phyloP scores from a whole-genome alignment of 2,329 filamentous ascomycete genomes.

The Passalora sequoiae region DNA sequence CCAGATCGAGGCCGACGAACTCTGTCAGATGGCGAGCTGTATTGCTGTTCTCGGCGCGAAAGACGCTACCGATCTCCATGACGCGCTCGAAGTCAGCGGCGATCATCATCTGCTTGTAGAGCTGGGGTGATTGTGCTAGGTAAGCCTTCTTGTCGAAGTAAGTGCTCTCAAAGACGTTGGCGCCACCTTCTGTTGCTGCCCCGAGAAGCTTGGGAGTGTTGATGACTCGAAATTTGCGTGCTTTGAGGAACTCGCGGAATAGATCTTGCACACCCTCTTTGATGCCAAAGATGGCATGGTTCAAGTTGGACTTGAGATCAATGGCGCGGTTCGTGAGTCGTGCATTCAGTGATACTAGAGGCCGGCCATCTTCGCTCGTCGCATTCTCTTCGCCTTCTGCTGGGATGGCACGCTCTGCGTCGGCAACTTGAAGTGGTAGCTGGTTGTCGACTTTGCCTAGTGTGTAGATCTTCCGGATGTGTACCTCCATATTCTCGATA shows the following conservation, averaged over 20 bases:
- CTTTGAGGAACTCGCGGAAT: slow-evolving; percentile 73
- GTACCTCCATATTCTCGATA: slow-evolving; percentile 75
- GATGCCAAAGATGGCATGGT: slow-evolving; percentile 77
- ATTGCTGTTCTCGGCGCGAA: slow-evolving; percentile 81
- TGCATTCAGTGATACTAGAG: slow-evolving; percentile 75
- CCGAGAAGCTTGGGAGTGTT: slow-evolving; percentile 86
- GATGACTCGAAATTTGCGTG: slow-evolving; percentile 72
- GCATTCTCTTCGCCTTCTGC: slow-evolving; percentile 45
- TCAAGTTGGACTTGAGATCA: slow-evolving; percentile 85
- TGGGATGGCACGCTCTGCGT: slow-evolving; percentile 48
- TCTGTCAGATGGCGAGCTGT: slow-evolving; percentile 81
- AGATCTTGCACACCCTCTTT: slow-evolving; percentile 62
- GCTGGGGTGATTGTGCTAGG: slow-evolving; percentile 74
- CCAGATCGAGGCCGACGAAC: slow-evolving; percentile 83
- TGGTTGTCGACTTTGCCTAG: slow-evolving; percentile 60
- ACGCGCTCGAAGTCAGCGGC: slow-evolving; percentile 72
- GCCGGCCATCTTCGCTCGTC: slow-evolving; percentile 46
- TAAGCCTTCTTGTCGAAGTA: slow-evolving; percentile 85
- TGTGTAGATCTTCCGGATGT: slow-evolving; percentile 79
- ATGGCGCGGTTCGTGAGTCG: slow-evolving; percentile 88
- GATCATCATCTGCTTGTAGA: slow-evolving; percentile 85
- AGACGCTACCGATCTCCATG: slow-evolving; percentile 73
- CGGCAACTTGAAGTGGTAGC: slow-evolving; percentile 56
- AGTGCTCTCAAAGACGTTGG: slow-evolving; percentile 81
- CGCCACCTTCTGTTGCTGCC: slow-evolving; percentile 85